Conservation (phyloP, 73 alveolate species). For the Uronychia binucleata region DNA sequence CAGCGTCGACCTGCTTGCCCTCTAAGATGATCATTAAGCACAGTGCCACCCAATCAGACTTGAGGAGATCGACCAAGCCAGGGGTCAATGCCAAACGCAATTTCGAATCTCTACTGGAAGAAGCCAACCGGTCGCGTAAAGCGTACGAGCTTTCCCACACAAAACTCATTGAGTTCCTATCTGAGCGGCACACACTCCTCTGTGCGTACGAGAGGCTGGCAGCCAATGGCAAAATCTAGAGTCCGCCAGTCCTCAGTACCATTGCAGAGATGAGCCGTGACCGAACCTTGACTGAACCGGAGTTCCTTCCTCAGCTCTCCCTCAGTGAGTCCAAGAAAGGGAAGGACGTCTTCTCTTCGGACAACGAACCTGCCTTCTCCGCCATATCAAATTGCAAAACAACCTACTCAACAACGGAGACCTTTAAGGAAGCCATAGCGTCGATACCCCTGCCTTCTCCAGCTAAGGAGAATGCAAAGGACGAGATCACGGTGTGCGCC, state of each 20-base stretch:
- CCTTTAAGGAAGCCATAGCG: neutral
- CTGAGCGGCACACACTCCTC: neutral
- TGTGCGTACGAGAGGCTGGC: neutral
- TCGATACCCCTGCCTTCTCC: neutral
- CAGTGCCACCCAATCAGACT: constrained; percentile 1
- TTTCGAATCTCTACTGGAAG: neutral
- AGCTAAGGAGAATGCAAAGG: neutral
- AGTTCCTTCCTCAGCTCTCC: too few relatives aligned
- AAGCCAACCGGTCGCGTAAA: neutral
- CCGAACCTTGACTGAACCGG: neutral
- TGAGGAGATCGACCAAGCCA: neutral
- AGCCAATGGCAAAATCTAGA: neutral
- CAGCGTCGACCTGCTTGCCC: too few relatives aligned
- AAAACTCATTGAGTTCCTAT: neutral
- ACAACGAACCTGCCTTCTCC: too few relatives aligned
- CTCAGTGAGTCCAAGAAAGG: too few relatives aligned
- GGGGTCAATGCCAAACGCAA: neutral
- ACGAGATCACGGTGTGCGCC: neutral
- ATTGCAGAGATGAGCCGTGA: too few relatives aligned
- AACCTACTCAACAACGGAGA: neutral
- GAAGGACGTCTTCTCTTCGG: too few relatives aligned
- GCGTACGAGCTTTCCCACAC: neutral
- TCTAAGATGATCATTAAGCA: neutral
- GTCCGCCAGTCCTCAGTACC: too few relatives aligned
- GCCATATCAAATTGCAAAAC: neutral